These are phyloP conservation scores for Pseudozyma tsukubaensis DNA, from an alignment of 1,284 basidiomycete species.

Conservation along the genomic window DNA sequence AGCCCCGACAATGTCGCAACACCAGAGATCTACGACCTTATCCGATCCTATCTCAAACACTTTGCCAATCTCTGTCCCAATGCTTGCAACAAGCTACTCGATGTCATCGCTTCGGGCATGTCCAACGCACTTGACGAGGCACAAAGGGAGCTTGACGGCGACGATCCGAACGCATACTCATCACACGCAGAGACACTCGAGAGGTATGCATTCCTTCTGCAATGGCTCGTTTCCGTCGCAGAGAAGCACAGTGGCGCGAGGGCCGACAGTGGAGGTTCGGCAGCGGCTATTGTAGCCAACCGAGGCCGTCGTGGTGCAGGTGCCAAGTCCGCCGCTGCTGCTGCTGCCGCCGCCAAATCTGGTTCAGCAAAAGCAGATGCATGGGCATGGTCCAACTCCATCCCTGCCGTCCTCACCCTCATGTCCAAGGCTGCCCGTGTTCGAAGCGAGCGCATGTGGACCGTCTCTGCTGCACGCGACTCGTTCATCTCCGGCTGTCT, in stretches of 20 bases:
- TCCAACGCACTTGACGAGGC: slow-evolving; percentile 55
- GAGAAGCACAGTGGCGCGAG: slow-evolving; percentile 57
- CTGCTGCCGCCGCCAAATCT: slow-evolving; percentile 37
- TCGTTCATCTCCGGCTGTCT: slow-evolving; percentile 65
- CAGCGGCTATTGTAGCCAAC: slow-evolving; percentile 30
- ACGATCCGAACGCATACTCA: slow-evolving; percentile 49
- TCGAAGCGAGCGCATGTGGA: slow-evolving; percentile 60
- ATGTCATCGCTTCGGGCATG: slow-evolving; percentile 57
- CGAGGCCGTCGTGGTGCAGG: slow-evolving; percentile 38
- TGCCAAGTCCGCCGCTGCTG: slow-evolving; percentile 34
- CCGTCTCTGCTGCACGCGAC: slow-evolving; percentile 60
- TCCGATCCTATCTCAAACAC: slow-evolving; percentile 63
- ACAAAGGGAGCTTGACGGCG: slow-evolving; percentile 45
- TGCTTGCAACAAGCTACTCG: slow-evolving; percentile 60
- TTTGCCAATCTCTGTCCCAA: slow-evolving; percentile 48
- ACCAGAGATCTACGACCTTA: slow-evolving; percentile 45
- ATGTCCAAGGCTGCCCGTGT: slow-evolving; percentile 57
- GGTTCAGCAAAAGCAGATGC: slow-evolving; percentile 43
- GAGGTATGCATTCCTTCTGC: slow-evolving; percentile 63
- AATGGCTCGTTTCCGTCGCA: slow-evolving; percentile 62
- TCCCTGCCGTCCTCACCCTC: slow-evolving; percentile 57
- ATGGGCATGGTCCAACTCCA: slow-evolving; percentile 58
- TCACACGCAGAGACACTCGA: slow-evolving; percentile 58
- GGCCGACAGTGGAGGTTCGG: slow-evolving; percentile 18
- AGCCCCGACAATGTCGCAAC: slow-evolving; percentile 49